These are phyloP conservation scores for Bipolaris cookei DNA, from an alignment of 2,329 filamentous ascomycete species.

Conservation along the genomic window DNA sequence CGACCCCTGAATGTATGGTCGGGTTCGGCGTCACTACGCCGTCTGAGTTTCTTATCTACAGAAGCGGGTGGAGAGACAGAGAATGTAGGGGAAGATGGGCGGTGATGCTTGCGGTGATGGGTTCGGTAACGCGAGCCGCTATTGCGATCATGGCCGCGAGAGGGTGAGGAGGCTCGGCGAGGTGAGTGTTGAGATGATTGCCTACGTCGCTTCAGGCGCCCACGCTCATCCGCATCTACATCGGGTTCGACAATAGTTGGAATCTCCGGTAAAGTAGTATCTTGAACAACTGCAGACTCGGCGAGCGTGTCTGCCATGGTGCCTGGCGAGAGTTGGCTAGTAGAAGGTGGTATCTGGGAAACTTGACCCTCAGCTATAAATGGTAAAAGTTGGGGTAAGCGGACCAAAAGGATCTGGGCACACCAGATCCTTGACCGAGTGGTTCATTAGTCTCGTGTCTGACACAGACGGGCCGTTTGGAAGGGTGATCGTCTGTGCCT, in stretches of 20 bases:
- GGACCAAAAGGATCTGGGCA: slow-evolving; percentile 2
- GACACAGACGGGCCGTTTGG: slow-evolving; percentile 27
- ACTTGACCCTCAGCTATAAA: slow-evolving; percentile 18
- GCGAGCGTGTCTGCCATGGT: slow-evolving; percentile 9
- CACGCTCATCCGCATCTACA: slow-evolving; percentile 36
- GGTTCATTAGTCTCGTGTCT: slow-evolving; percentile 29
- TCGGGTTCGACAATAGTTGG: slow-evolving; percentile 51
- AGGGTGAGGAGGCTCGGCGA: slow-evolving; percentile 39
- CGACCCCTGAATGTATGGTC: slow-evolving; percentile 47
- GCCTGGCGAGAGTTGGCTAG: slow-evolving; percentile 5
- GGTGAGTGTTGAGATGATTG: slow-evolving; percentile 39
- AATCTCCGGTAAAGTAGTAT: slow-evolving; percentile 49
- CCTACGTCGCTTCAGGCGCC: slow-evolving; percentile 42
- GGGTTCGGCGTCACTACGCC: slow-evolving; percentile 45
- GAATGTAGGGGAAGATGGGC: slow-evolving; percentile 32
- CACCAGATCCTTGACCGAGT: slow-evolving; percentile 17
- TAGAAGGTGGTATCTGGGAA: not conserved
- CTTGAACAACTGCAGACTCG: slow-evolving; percentile 16
- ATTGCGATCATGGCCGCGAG: slow-evolving; percentile 43
- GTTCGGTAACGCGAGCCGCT: slow-evolving; percentile 39
- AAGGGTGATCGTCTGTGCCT: slow-evolving; percentile 17
- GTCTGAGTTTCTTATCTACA: slow-evolving; percentile 33
- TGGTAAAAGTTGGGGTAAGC: slow-evolving; percentile 3
- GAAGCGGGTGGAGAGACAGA: slow-evolving; percentile 32
- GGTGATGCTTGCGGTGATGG: slow-evolving; percentile 44